These are phyloP conservation scores for Passiflora organensis DNA, from an alignment of 345 rosid species.

Conservation along the genomic window DNA sequence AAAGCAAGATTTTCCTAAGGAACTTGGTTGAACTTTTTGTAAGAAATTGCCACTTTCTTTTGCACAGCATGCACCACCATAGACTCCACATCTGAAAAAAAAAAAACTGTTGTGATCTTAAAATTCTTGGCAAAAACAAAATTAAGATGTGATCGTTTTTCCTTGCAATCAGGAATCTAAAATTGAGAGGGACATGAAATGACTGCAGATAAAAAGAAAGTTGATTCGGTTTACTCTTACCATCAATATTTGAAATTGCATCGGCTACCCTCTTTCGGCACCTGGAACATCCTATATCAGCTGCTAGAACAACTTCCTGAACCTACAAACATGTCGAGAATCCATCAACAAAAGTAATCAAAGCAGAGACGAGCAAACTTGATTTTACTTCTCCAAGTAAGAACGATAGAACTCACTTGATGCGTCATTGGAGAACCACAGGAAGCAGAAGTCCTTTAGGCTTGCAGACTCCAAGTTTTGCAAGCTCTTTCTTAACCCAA, in stretches of 20 bases:
- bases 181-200: no score
- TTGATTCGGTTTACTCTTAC: conserved; percentile 1
- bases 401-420: background rate
- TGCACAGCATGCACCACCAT: conserved; percentile 18
- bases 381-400: background rate
- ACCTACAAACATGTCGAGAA: background rate
- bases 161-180: no score
- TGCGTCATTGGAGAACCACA: conserved; percentile 3
- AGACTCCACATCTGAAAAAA: conserved; percentile 21
- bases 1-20: background rate
- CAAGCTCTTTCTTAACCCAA: conserved; percentile 11
- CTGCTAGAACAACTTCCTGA: conserved; percentile 28
- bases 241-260: conserved; percentile 24
- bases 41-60: conserved; percentile 25
- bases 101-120: no score
- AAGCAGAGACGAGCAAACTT: background rate
- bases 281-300: conserved; percentile 21
- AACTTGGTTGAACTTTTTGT: background rate
- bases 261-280: conserved; percentile 27
- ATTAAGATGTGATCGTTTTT: no score
- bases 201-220: background rate
- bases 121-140: no score
- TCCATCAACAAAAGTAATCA: background rate
- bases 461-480: conserved; percentile 5
- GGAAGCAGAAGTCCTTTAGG: background rate